Percentiles rank a stretch among this genome's conserved stretches.
These are phyloP conservation scores for Ganoderma sinense DNA, from an alignment of 1,284 basidiomycete species.

Conservation along the genomic window DNA sequence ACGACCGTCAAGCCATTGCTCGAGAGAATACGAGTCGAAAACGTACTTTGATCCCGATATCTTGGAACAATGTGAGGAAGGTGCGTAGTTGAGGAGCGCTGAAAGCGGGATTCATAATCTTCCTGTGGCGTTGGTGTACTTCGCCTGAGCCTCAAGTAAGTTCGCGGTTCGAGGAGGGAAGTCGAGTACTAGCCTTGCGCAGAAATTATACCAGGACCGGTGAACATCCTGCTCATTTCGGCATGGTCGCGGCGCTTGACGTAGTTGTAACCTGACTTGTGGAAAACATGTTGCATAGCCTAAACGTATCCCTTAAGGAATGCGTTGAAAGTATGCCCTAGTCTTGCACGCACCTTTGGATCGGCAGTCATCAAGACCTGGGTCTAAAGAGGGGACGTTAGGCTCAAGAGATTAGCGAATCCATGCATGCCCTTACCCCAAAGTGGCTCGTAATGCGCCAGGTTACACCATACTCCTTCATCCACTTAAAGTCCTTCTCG, in stretches of 20 bases:
- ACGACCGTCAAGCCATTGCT: background rate
- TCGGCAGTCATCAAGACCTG: slow-evolving; percentile 24
- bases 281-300: slow-evolving; percentile 38
- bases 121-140: slow-evolving; percentile 48
- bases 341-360: slow-evolving; percentile 16
- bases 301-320: background rate
- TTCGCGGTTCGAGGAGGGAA: background rate
- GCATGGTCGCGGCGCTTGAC: slow-evolving; percentile 27
- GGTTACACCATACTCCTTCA: slow-evolving; percentile 31
- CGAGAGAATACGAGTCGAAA: background rate
- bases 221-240: slow-evolving; percentile 20
- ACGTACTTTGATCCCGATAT: slow-evolving; percentile 48
- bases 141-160: slow-evolving; percentile 38
- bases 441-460: slow-evolving; percentile 30
- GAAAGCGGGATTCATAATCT: slow-evolving; percentile 49
- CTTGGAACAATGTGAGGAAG: slow-evolving; percentile 46
- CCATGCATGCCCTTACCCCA: slow-evolving; percentile 18
- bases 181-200: background rate
- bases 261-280: slow-evolving; percentile 36
- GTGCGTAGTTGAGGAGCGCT: slow-evolving; percentile 50
- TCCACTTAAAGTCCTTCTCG: slow-evolving; percentile 32
- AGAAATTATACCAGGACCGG: slow-evolving; percentile 30
- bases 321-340: too few species aligned
- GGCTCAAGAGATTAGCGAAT: background rate
- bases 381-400: background rate